Conservation (phyloP, 2,329 filamentous ascomycete genomes). For the Triangularia verruculosa region DNA sequence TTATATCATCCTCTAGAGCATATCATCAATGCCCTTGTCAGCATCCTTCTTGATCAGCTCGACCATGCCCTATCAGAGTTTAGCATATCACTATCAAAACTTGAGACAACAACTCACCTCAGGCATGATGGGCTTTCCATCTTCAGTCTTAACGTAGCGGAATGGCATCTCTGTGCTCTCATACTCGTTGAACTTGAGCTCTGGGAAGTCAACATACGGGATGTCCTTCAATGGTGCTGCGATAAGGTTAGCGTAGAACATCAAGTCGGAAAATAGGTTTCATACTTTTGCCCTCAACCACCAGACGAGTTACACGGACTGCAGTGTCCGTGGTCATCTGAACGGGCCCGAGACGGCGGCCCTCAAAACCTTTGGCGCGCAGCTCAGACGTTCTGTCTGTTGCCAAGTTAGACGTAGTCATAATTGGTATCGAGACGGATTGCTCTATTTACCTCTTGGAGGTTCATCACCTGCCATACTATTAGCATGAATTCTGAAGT, state of each 20-base stretch:
- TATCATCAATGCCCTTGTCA: slow-evolving; percentile 84
- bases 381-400: slow-evolving; percentile 92
- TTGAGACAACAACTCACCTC: slow-evolving; percentile 54
- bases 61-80: slow-evolving; percentile 71
- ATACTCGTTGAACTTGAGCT: slow-evolving; percentile 83
- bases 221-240: slow-evolving; percentile 75
- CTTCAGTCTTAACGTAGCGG: slow-evolving; percentile 76
- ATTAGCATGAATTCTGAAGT: not conserved
- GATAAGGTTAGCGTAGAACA: not conserved
- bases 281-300: slow-evolving; percentile 77
- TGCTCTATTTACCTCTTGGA: slow-evolving; percentile 65
- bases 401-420: slow-evolving; percentile 18
- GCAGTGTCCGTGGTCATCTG: slow-evolving; percentile 99
- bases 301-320: slow-evolving; percentile 85
- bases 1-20: slow-evolving; percentile 55
- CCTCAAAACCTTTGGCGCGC: slow-evolving; percentile 86
- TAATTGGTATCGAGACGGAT: not conserved
- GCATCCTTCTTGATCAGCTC: slow-evolving; percentile 91
- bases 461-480: slow-evolving; percentile 79
- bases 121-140: slow-evolving; percentile 86
- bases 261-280: slow-evolving; percentile 29
- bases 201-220: slow-evolving; percentile 80
- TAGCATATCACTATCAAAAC: slow-evolving; percentile 25
- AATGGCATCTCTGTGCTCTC: slow-evolving; percentile 98
- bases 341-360: slow-evolving; percentile 81